Conservation (phyloP, 495 filamentous ascomycete species). For the Penicillium daleae region DNA sequence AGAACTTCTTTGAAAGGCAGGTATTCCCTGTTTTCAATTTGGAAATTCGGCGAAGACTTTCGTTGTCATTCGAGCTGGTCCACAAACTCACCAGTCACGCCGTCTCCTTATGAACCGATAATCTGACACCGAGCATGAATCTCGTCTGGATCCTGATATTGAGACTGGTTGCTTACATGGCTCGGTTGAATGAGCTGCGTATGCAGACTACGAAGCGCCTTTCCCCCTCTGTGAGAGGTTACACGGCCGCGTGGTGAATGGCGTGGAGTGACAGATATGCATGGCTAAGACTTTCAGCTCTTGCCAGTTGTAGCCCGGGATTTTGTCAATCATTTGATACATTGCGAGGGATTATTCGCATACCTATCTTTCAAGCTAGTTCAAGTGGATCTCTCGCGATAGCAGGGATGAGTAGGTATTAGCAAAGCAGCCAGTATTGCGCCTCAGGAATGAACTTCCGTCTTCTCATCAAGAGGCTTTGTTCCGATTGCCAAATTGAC, state of each 20-base stretch:
- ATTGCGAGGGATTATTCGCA: neutral
- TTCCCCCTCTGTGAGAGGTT: neutral
- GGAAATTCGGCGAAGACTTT: slow-evolving; percentile 18
- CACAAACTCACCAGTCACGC: slow-evolving; percentile 1
- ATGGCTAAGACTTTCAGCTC: neutral
- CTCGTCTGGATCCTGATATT: neutral
- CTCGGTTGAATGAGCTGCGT: neutral
- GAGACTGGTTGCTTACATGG: neutral
- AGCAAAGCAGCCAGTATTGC: neutral
- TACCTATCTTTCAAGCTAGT: neutral
- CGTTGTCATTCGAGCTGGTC: neutral
- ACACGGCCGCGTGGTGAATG: slow-evolving; percentile 11
- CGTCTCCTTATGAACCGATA: neutral
- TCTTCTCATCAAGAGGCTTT: neutral
- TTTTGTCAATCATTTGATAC: neutral
- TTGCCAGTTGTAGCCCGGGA: neutral
- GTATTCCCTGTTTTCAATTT: neutral
- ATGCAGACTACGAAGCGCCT: neutral
- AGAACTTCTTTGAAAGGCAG: neutral
- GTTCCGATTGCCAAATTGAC: neutral
- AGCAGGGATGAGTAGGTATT: neutral
- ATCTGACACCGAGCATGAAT: neutral
- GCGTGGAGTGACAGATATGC: neutral
- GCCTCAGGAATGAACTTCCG: neutral
- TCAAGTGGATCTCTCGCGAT: neutral